phyloP scores from a whole-genome alignment of 176 grass and related monocot genomes.

The Secale cereale region DNA sequence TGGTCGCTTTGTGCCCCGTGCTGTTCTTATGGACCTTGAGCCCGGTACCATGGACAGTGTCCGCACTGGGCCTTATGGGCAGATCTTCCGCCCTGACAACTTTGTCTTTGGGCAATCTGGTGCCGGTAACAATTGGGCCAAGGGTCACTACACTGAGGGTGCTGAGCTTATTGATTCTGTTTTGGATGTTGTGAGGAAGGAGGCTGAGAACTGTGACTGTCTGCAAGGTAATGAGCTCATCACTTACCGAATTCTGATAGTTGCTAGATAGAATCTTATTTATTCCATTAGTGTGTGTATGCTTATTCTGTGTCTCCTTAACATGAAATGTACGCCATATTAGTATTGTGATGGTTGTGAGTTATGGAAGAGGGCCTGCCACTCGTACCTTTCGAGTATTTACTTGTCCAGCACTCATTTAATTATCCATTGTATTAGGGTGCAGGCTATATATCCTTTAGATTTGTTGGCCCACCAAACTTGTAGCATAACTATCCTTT shows the following conservation, averaged over 20 bases:
- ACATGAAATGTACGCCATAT: not conserved
- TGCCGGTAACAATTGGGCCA: conserved; percentile 69
- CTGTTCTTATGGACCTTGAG: conserved; percentile 85
- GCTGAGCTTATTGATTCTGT: conserved; percentile 76
- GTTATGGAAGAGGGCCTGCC: not conserved
- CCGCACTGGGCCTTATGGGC: conserved; percentile 60
- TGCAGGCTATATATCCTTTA: not conserved
- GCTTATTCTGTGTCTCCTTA: not conserved
- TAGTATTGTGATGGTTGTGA: not conserved
- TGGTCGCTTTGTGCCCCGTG: conserved; percentile 59
- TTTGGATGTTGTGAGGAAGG: conserved; percentile 79
- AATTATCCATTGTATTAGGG: not conserved
- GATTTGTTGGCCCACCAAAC: not conserved
- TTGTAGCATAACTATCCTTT: not conserved
- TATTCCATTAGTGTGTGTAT: too few species aligned
- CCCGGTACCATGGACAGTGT: conserved; percentile 82
- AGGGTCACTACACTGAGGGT: conserved; percentile 75
- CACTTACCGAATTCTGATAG: not conserved
- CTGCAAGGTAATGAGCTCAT: conserved; percentile 46
- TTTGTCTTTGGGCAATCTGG: conserved; percentile 78
- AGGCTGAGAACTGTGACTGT: conserved; percentile 77
- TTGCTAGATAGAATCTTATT: not conserved
- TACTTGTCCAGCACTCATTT: not conserved
- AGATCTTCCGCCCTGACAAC: conserved; percentile 71
- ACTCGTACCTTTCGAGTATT: not conserved